Conservation (phyloP, 2,329 filamentous ascomycete genomes). For the Colletotrichum lentis region DNA sequence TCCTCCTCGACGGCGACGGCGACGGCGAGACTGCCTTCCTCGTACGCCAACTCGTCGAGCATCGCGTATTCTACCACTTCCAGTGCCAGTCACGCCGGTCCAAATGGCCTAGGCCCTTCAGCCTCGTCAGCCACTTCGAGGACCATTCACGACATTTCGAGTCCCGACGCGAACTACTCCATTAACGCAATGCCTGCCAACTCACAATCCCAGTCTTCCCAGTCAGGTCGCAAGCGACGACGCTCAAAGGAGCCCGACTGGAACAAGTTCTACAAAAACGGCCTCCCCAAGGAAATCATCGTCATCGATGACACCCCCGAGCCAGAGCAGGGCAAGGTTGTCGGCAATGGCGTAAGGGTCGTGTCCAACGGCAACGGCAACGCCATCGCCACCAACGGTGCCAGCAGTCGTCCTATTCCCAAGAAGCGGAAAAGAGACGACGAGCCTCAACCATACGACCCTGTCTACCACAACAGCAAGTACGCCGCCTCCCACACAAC, state of each 20-base stretch:
- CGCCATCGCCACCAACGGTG: constrained; percentile 45
- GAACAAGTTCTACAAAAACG: constrained; percentile 83
- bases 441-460: constrained; percentile 67
- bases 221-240: constrained; percentile 58
- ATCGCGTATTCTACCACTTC: constrained; percentile 40
- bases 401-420: constrained; percentile 59
- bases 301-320: constrained; percentile 80
- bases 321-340: constrained; percentile 51
- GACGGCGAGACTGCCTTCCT: constrained; percentile 46
- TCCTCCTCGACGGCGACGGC: constrained; percentile 51
- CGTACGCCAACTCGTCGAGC: constrained; percentile 46
- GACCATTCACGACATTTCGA: constrained; percentile 45
- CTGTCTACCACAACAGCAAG: constrained; percentile 71
- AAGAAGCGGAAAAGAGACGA: constrained; percentile 79
- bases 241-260: constrained; percentile 76
- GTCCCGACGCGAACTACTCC: constrained; percentile 46
- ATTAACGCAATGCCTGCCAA: constrained; percentile 49
- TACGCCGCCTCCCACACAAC: constrained; percentile 75
- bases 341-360: constrained; percentile 52
- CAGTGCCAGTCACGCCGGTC: constrained; percentile 40
- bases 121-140: constrained; percentile 45
- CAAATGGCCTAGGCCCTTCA: constrained; percentile 51
- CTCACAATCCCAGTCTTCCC: constrained; percentile 31
- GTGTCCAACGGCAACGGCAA: constrained; percentile 46
- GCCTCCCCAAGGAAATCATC: constrained; percentile 83